Evolutionary conservation across 202 grass and related monocot species (phyloP).

Genomic region (Cymbopogon flexuosus): DNA sequence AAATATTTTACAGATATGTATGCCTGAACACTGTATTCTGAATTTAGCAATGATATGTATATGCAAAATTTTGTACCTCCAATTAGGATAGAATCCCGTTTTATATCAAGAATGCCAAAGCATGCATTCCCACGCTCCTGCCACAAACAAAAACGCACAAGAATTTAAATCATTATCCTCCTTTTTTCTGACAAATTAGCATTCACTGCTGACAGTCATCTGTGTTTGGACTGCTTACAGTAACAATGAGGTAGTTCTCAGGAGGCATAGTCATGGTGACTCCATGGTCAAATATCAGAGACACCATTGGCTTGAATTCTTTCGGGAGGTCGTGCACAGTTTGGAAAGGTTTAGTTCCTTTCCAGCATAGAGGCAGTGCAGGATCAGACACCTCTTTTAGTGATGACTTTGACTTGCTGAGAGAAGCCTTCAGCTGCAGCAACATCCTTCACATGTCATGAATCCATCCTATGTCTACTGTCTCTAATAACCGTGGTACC

Average conservation of each 20-base stretch:
- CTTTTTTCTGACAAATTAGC: too few relatives aligned
- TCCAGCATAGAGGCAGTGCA: background rate
- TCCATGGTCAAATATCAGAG: constrained; percentile 37
- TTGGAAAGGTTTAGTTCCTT: constrained; percentile 34
- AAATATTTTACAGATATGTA: background rate
- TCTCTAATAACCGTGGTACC: background rate
- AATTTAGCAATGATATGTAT: background rate
- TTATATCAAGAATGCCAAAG: constrained; percentile 59
- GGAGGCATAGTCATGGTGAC: constrained; percentile 47
- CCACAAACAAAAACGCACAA: background rate
- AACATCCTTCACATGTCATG: background rate
- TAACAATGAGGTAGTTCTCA: constrained; percentile 57
- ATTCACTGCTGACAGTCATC: background rate
- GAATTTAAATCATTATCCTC: background rate
- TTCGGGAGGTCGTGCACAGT: constrained; percentile 39
- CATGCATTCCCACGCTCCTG: constrained; percentile 57
- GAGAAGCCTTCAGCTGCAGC: background rate
- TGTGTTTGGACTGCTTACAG: constrained; percentile 29
- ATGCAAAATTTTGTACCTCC: constrained; percentile 39
- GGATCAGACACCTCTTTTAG: background rate
- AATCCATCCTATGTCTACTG: background rate
- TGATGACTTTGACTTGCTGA: background rate
- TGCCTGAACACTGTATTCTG: background rate
- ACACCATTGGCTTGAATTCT: constrained; percentile 49
- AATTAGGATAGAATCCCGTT: too few relatives aligned